phyloP scores from a whole-genome alignment of 495 filamentous ascomycete genomes.

The Endocarpon pusillum region DNA sequence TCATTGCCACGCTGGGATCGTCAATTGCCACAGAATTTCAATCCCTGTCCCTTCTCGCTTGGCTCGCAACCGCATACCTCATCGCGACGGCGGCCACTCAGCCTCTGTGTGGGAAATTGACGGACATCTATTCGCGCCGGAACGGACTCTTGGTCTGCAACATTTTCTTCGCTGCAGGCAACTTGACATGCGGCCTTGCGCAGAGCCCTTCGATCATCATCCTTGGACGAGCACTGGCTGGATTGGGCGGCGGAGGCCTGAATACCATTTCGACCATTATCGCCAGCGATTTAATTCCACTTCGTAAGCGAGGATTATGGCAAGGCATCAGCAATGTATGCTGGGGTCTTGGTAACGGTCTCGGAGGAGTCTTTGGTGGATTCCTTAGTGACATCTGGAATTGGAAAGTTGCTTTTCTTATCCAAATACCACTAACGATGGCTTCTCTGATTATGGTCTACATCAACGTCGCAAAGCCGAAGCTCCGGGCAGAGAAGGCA shows the following conservation, averaged over 20 bases:
- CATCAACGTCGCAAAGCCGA: no score
- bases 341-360: constrained; percentile 52
- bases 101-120: constrained; percentile 68
- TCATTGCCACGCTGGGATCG: no score
- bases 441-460: constrained; percentile 50
- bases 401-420: constrained; percentile 55
- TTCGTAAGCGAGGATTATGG: constrained; percentile 65
- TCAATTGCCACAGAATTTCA: no score
- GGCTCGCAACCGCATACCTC: constrained; percentile 80
- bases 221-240: constrained; percentile 62
- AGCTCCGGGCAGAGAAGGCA: no score
- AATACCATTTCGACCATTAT: constrained; percentile 72
- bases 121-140: constrained; percentile 73
- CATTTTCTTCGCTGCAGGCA: constrained; percentile 62
- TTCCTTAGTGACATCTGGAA: no score
- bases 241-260: constrained; percentile 72
- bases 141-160: constrained; percentile 67
- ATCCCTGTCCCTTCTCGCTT: no score
- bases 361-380: constrained; percentile 48
- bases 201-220: constrained; percentile 54
- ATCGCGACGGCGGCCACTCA: constrained; percentile 83
- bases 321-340: constrained; percentile 80
- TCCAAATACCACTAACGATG: constrained; percentile 53
- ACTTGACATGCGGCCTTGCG: constrained; percentile 73
- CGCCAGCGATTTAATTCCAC: constrained; percentile 63